A percentile compares a stretch with the other conserved stretches of the same genome.
Evolutionary conservation across 1,284 basidiomycete species (phyloP).

Genomic region (Austroboletus novae-zelandiae): DNA sequence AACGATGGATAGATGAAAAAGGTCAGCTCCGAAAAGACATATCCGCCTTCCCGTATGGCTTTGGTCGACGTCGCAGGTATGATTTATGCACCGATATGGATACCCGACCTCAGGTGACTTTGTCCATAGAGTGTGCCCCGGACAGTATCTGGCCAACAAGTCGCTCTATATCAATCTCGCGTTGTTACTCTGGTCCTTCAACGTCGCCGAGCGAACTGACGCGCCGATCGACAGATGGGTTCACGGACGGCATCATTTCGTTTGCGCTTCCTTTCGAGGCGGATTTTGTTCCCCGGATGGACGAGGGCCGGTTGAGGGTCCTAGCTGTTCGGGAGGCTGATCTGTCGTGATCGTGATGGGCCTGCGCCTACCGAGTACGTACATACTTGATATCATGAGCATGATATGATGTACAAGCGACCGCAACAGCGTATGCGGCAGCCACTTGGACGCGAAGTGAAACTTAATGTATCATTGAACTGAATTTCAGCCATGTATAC

Average conservation of each 20-base stretch:
- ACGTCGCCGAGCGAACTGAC: slow-evolving; percentile 10
- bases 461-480: too few species aligned
- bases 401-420: too few species aligned
- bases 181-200: slow-evolving; percentile 25
- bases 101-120: too few species aligned
- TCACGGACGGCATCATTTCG: slow-evolving; percentile 6
- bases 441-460: too few species aligned
- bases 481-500: too few species aligned
- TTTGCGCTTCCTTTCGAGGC: slow-evolving; percentile 13
- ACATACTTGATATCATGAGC: too few species aligned
- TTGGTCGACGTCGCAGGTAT: slow-evolving; percentile 57
- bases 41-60: slow-evolving; percentile 55
- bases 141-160: slow-evolving; percentile 15
- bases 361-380: too few species aligned
- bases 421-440: too few species aligned
- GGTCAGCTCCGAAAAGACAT: slow-evolving; percentile 51
- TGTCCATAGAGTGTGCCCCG: slow-evolving; percentile 20
- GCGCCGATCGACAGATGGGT: slow-evolving; percentile 12
- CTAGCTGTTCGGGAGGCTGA: too few species aligned
- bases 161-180: slow-evolving; percentile 21
- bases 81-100: not conserved
- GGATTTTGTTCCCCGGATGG: slow-evolving; percentile 16
- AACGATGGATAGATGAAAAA: slow-evolving; percentile 52
- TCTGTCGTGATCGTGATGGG: too few species aligned
- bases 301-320: slow-evolving; percentile 3